phyloP scores from a whole-genome alignment of 2,329 filamentous ascomycete genomes.

The Fusarium tricinctum region DNA sequence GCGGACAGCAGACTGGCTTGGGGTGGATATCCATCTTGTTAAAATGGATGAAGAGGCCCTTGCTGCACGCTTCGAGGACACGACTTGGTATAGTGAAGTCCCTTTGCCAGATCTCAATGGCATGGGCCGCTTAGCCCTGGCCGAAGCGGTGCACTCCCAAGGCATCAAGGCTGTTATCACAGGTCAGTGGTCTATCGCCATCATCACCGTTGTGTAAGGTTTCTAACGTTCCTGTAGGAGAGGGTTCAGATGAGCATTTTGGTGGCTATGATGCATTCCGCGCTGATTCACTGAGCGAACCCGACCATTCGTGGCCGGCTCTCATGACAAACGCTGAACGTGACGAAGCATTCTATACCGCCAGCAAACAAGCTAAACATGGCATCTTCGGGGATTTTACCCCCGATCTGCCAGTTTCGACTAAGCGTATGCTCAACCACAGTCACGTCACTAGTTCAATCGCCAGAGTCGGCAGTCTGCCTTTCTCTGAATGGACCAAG shows the following conservation, averaged over 20 bases:
- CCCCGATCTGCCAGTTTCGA: background rate
- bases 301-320: slow-evolving; percentile 3
- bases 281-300: slow-evolving; percentile 3
- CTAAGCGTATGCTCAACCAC: background rate
- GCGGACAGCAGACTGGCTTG: slow-evolving; percentile 3
- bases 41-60: slow-evolving; percentile 16
- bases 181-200: background rate
- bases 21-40: slow-evolving; percentile 4
- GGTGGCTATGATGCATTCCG: slow-evolving; percentile 7
- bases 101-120: slow-evolving; percentile 6
- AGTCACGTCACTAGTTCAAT: slow-evolving; percentile 8
- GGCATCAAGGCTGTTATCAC: slow-evolving; percentile 9
- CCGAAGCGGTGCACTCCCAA: slow-evolving; percentile 5
- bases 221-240: background rate
- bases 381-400: slow-evolving; percentile 9
- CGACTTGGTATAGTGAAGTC: slow-evolving; percentile 12
- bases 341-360: background rate
- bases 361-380: background rate
- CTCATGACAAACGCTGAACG: background rate
- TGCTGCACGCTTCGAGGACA: background rate
- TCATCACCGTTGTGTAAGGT: no score
- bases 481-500: slow-evolving; percentile 2
- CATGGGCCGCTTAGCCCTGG: slow-evolving; percentile 2
- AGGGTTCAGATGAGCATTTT: slow-evolving; percentile 12
- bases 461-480: slow-evolving; percentile 8